Evolutionary conservation across 2,329 filamentous ascomycete species (phyloP).

Genomic region (Botryotinia globosa): DNA sequence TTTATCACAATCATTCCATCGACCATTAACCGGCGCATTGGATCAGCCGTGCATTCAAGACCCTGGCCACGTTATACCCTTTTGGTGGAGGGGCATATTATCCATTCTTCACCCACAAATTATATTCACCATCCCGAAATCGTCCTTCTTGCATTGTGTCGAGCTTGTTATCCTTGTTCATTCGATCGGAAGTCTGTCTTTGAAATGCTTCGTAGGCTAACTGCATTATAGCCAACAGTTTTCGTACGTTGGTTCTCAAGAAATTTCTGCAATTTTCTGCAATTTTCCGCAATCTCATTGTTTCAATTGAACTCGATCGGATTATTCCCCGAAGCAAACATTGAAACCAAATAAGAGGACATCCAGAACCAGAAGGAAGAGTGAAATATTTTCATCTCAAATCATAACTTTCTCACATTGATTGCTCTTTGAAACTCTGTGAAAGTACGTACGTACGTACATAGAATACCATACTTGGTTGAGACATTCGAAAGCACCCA

Average conservation of each 20-base stretch:
- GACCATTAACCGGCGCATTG: conserved; percentile 24
- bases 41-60: conserved; percentile 23
- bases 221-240: conserved; percentile 21
- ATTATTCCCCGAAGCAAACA: conserved; percentile 17
- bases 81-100: conserved; percentile 19
- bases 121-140: conserved; percentile 15
- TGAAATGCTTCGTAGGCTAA: conserved; percentile 20
- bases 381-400: neutral
- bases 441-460: neutral
- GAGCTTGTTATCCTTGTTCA: conserved; percentile 15
- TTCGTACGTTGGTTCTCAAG: conserved; percentile 20
- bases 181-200: conserved; percentile 16
- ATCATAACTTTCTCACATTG: neutral
- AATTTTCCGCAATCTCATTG: conserved; percentile 20
- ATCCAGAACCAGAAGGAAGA: conserved; percentile 11
- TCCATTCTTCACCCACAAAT: neutral
- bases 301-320: conserved; percentile 19
- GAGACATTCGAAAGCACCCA: neutral
- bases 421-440: neutral
- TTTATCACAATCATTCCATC: neutral
- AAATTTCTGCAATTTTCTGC: conserved; percentile 22
- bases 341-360: conserved; percentile 16
- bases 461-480: neutral
- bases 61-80: conserved; percentile 23
- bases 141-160: conserved; percentile 16